Evolutionary conservation across 2,329 filamentous ascomycete genomes (phyloP).

Genomic region (Penicillium verrucosum): DNA sequence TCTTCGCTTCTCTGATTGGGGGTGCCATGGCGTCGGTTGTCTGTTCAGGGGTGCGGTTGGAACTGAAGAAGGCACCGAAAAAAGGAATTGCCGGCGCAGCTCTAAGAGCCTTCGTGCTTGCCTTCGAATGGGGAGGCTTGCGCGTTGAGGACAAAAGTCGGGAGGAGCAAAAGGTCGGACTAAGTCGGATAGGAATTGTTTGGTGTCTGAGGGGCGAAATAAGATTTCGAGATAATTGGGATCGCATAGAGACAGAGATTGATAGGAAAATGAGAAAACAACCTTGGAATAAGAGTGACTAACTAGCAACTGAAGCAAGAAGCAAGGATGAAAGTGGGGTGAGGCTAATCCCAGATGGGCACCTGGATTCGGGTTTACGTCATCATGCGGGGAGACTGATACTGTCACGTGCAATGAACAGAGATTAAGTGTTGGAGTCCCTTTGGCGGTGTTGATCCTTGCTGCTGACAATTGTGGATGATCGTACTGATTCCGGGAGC

Average conservation of each 20-base stretch:
- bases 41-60: constrained; percentile 51
- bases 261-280: not conserved
- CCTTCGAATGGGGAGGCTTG: constrained; percentile 24
- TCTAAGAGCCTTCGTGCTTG: constrained; percentile 42
- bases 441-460: too few relatives aligned
- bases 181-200: constrained; percentile 19
- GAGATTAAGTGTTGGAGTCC: too few relatives aligned
- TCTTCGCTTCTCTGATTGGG: constrained; percentile 73
- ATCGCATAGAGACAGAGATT: constrained; percentile 25
- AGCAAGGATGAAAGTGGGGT: constrained; percentile 1
- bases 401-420: too few relatives aligned
- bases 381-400: constrained; percentile 27
- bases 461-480: too few relatives aligned
- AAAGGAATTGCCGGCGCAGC: constrained; percentile 80
- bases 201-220: constrained; percentile 20
- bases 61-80: constrained; percentile 69
- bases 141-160: constrained; percentile 19
- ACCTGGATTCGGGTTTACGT: constrained; percentile 22
- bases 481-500: too few relatives aligned
- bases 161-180: constrained; percentile 17
- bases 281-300: not conserved
- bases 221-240: constrained; percentile 23
- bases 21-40: constrained; percentile 51
- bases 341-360: constrained; percentile 7
- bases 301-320: not conserved